phyloP scores from a whole-genome alignment of 768 basidiomycete genomes.

The Pseudohyphozyma bogoriensis region DNA sequence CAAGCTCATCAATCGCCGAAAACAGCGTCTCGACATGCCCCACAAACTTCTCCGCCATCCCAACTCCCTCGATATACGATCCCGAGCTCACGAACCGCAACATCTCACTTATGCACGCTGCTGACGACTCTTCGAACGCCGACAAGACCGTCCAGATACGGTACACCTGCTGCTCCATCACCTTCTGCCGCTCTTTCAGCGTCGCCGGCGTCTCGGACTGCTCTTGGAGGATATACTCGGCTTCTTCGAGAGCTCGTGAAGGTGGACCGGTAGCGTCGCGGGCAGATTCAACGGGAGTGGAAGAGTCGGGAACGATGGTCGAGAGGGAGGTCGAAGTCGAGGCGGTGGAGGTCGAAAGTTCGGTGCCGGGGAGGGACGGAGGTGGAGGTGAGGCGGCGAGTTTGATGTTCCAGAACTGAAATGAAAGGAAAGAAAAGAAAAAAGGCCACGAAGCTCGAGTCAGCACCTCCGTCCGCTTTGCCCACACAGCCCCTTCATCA shows the following conservation, averaged over 20 bases:
- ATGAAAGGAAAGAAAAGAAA: no score
- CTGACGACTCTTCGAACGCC: constrained; percentile 97
- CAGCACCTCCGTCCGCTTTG: background rate
- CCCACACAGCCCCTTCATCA: background rate
- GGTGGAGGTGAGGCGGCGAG: constrained; percentile 42
- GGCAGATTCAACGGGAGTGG: background rate
- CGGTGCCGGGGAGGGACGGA: constrained; percentile 6
- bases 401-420: constrained; percentile 99
- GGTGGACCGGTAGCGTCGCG: background rate
- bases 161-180: constrained; percentile 96
- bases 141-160: constrained; percentile 98
- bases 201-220: constrained; percentile 61
- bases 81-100: constrained; percentile 92
- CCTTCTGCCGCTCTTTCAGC: constrained; percentile 77
- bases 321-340: background rate
- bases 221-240: constrained; percentile 64
- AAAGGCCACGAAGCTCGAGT: no score
- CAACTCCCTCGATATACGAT: constrained; percentile 89
- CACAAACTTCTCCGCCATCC: constrained; percentile 98
- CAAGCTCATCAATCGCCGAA: constrained; percentile 91
- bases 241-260: constrained; percentile 18
- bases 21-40: constrained; percentile 96
- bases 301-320: background rate
- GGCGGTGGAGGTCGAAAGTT: constrained; percentile 10
- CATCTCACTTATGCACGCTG: constrained; percentile 99